phyloP scores from a whole-genome alignment of 441 rosid genomes.

The Bruguiera hainesii region DNA sequence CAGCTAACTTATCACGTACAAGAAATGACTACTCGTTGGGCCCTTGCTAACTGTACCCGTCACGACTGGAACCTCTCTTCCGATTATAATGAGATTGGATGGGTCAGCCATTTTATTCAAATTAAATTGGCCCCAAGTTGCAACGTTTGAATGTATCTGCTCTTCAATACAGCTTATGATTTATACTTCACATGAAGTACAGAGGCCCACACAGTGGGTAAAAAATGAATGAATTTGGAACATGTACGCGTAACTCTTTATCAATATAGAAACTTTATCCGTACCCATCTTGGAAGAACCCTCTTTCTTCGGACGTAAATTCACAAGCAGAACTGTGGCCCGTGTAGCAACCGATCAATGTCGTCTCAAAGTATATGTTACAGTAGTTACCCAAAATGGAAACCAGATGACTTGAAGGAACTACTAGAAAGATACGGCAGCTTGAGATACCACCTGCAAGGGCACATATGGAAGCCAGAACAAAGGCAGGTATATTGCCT shows the following conservation, averaged over 20 bases:
- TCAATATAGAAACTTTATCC: conserved; percentile 15
- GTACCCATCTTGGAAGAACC: conserved; percentile 13
- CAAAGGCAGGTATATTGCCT: conserved; percentile 96
- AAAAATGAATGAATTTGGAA: conserved; percentile 45
- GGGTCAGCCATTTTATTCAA: neutral
- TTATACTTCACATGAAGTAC: conserved; percentile 32
- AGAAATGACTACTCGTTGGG: neutral
- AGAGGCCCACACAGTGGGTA: conserved; percentile 24
- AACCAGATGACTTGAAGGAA: conserved; percentile 64
- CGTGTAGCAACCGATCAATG: too few species aligned
- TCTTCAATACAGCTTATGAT: conserved; percentile 20
- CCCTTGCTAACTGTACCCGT: neutral
- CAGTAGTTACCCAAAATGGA: conserved; percentile 60
- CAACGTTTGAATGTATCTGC: conserved; percentile 13
- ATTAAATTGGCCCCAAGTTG: neutral
- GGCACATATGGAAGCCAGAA: conserved; percentile 65
- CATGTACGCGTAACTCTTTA: conserved; percentile 11
- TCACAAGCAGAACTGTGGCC: too few species aligned
- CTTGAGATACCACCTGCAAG: conserved; percentile 68
- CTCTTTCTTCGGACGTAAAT: too few species aligned
- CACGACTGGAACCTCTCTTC: neutral
- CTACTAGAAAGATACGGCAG: conserved; percentile 63
- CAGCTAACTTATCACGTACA: neutral
- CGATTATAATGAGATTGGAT: neutral
- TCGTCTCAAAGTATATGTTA: neutral